A percentile compares a stretch with the other conserved stretches of the same genome.
Evolutionary conservation across 495 filamentous ascomycete genomes (phyloP).

Genomic region (Neurospora sp.): DNA sequence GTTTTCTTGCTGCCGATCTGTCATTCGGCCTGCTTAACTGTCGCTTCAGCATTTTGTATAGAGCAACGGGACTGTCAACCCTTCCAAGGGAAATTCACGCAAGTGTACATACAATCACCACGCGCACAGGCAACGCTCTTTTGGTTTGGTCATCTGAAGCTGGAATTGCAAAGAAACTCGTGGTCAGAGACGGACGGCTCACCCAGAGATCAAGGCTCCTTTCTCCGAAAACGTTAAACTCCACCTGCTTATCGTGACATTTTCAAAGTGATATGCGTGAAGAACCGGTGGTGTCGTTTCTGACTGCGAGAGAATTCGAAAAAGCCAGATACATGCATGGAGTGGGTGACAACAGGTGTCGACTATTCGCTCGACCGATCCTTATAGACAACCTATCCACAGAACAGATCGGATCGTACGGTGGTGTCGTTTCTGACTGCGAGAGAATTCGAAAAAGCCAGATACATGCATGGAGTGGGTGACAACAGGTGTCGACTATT

Average conservation of each 20-base stretch:
- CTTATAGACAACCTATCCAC: neutral
- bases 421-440: neutral
- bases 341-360: neutral
- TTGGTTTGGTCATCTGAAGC: neutral
- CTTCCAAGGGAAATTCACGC: neutral
- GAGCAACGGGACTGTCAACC: neutral
- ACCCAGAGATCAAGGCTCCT: neutral
- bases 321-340: neutral
- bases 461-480: neutral
- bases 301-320: neutral
- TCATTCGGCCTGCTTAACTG: neutral
- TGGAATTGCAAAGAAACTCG: neutral
- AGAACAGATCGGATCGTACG: neutral
- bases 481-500: neutral
- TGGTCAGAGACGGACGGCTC: neutral
- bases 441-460: neutral
- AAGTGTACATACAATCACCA: neutral
- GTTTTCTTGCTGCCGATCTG: neutral
- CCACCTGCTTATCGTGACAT: neutral
- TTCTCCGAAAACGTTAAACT: constrained; percentile 1
- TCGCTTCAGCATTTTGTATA: neutral
- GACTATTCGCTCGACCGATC: neutral
- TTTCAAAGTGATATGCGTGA: neutral
- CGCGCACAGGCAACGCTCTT: neutral
- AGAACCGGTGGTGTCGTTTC: neutral